Evolutionary conservation across 2,329 filamentous ascomycete species (phyloP), one percentile per base, ranked within the genome.

Genomic region (Fusarium concolor): DNA sequence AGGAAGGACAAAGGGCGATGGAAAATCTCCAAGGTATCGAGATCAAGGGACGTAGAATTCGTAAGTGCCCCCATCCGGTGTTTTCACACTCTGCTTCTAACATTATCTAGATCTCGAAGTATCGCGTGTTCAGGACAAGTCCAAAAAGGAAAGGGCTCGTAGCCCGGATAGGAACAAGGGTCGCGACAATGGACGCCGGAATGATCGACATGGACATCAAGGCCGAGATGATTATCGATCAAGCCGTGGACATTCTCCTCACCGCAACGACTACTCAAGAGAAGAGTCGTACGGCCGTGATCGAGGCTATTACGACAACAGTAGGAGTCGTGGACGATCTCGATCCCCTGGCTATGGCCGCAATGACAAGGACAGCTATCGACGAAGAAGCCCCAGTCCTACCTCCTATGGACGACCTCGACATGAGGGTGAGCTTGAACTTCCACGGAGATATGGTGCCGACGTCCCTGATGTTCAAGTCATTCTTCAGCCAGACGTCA

Each of bases 391-490:
- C 62, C 89, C 89, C 5, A 93, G 90, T 63, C 92, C 22, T 24
- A 24, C 4, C 22, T 24, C 92, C 0, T 81, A 83, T 62, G 77
- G 79, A 6, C 74, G 85, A 31, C 79, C 84, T 49, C 79, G 86
- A 22, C 80, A 84, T 37, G 80, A 85, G 45, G 78, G 83, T 57
- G 85, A 90, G 54, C 82, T 94, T 14, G 90, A 92, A 29, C 86
- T 97, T 10, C 92, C 93, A 42, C 87, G 89, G 56, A 86, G 94
- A 58, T 87, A 89, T 59, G 89, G 92, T 6, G 83, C 86, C 58
- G 89, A 96, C 67, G 89, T 97, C 22, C 94, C 95, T 4, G 94
- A 98, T 72, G 91, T 97, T 17, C 94, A 97, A 76, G 88, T 98
- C 29, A 87, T 97, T 28, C 86, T 96, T 7, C 84, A 95, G 43